Base-by-base conservation (phyloP, 768 basidiomycete species). In the Plicaturopsis crispa region DNA sequence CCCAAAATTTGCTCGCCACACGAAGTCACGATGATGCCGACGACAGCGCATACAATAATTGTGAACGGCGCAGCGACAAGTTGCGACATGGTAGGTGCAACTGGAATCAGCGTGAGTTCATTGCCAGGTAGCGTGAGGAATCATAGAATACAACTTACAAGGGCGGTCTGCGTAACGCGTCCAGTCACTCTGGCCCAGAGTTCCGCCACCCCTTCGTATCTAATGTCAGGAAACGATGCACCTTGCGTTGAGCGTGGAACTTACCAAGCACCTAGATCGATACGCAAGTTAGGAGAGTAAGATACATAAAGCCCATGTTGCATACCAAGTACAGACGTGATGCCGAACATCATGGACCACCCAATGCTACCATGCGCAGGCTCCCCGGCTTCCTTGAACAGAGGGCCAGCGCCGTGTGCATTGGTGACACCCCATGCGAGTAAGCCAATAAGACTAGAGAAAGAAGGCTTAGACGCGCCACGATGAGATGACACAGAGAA, bases 311-410 rank as follows among this genome's bases (percentile, higher is more conserved):
- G 10, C 26, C 26, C 46, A 42, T 44, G 20, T 26, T 31, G 21
- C 46, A 41, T 42, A 43, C 41, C 46, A 11, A 47, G 43, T 26
- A 47, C 36, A 36, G 46, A 39, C 22, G 42, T 47, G 39, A 47
- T 47, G 33, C 42, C 46, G 24, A 47, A 47, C 42, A 47, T 47
- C 46, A 47, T 44, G 30, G 42, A 35, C 46, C 46, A 44, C 21
- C 38, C 45, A 30, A 43, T 39, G 24, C 46, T 43, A 20, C 39
- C 46, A 43, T 42, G 31, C 19, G 35, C 31, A 31, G 46, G 46
- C 35, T 26, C 36, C 18, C 38, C 38, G 19, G 35, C 33, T 19
- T 47, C 24, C 23, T 35, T 16, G 36, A 48, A 48, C 22, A 48
- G 31, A 17, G 31, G 41, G 31, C 47, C 47, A 3, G 33, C 31